Percentiles rank a stretch among this genome's conserved stretches.
phyloP scores from a whole-genome alignment of 768 basidiomycete species.

The Hydnum rufescens region DNA sequence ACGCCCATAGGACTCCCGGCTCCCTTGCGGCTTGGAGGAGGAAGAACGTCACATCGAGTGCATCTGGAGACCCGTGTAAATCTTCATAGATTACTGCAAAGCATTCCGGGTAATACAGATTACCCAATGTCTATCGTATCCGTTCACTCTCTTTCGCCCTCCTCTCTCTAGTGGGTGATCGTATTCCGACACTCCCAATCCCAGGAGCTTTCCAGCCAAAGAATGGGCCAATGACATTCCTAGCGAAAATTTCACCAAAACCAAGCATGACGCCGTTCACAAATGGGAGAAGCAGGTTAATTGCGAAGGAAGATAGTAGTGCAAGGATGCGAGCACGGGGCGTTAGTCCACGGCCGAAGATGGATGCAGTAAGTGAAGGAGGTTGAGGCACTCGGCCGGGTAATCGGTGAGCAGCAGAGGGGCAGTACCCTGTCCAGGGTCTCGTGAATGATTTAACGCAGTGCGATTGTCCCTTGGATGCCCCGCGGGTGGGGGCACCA shows the following conservation, averaged over 20 bases:
- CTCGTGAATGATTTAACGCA: too few species aligned
- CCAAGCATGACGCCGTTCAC: constrained; percentile 91
- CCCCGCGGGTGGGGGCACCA: constrained; percentile 23
- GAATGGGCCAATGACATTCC: constrained; percentile 17
- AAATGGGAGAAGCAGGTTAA: constrained; percentile 74
- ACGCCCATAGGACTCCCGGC: too few species aligned
- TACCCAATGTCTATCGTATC: too few species aligned
- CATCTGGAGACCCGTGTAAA: too few species aligned
- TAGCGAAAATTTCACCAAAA: constrained; percentile 80
- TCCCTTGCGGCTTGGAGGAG: too few species aligned
- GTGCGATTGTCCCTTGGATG: too few species aligned
- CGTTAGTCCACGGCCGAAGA: constrained; percentile 51
- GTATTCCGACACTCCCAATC: neutral
- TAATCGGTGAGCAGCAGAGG: constrained; percentile 1
- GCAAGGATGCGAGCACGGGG: constrained; percentile 48
- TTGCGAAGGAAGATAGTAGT: constrained; percentile 50
- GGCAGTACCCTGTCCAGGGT: neutral
- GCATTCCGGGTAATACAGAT: too few species aligned
- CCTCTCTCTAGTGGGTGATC: neutral
- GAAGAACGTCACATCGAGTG: too few species aligned
- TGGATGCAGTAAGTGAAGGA: constrained; percentile 38
- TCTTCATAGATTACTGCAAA: too few species aligned
- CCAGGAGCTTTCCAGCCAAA: constrained; percentile 15
- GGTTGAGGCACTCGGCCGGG: too few species aligned
- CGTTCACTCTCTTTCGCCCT: too few species aligned